These are phyloP conservation scores for Ensete ventricosum DNA, from an alignment of 176 grass and related monocot genomes.

Conservation along the genomic window DNA sequence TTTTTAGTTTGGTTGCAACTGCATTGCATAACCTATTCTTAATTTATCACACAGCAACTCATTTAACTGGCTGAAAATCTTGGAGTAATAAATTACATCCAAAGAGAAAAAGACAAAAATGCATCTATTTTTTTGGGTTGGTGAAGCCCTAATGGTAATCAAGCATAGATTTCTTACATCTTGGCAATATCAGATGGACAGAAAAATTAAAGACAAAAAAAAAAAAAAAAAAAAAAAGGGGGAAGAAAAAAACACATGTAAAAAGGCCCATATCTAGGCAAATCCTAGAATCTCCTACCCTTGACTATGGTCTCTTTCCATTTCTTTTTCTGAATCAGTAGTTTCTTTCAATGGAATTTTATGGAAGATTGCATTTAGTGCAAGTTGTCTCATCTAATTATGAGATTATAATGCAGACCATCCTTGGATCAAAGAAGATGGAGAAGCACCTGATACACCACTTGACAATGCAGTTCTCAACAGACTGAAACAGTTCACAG, in stretches of 20 bases:
- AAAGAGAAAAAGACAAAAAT: no score
- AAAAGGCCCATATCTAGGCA: background rate
- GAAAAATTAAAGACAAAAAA: no score
- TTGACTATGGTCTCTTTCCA: background rate
- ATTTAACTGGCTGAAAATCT: no score
- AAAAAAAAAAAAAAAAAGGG: no score
- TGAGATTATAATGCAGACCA: conserved; percentile 2
- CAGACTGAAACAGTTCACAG: conserved; percentile 19
- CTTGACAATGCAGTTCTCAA: conserved; percentile 24
- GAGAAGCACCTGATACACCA: conserved; percentile 21
- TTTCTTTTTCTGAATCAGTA: background rate
- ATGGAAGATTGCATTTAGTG: background rate
- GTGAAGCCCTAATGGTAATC: background rate
- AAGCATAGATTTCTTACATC: background rate
- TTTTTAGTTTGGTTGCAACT: no score
- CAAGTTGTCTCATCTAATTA: background rate
- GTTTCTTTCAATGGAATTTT: background rate
- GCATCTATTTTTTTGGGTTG: no score
- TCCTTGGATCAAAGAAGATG: conserved; percentile 25
- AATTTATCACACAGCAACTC: no score
- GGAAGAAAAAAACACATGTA: background rate
- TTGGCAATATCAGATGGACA: background rate
- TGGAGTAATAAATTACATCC: no score
- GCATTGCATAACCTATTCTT: no score
- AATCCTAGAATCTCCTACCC: background rate